These are phyloP conservation scores for Trypanosoma vivax DNA, from an alignment of 208 protist genomes.

Conservation along the genomic window DNA sequence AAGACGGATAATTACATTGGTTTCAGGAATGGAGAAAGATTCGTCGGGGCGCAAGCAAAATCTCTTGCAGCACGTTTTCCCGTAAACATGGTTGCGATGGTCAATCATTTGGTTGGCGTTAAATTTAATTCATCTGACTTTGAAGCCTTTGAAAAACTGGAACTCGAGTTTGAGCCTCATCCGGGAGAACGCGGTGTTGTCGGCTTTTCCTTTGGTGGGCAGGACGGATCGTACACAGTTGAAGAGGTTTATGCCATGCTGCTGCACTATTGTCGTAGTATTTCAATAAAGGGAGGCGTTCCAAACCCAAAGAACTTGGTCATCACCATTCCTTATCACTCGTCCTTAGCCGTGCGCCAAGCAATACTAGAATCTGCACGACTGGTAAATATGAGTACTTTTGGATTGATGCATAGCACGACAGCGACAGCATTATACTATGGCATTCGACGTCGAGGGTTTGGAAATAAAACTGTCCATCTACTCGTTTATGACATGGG, in stretches of 20 bases:
- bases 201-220: conserved; percentile 38
- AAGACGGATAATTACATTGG: conserved; percentile 91
- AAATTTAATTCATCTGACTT: conserved; percentile 20
- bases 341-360: conserved; percentile 66
- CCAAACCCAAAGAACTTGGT: conserved; percentile 60
- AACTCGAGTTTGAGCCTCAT: conserved; percentile 29
- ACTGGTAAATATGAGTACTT: conserved; percentile 69
- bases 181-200: conserved; percentile 25
- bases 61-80: conserved; percentile 87
- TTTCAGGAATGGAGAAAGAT: conserved; percentile 85
- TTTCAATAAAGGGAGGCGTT: conserved; percentile 46
- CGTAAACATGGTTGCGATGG: conserved; percentile 40
- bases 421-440: conserved; percentile 89
- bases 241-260: conserved; percentile 89
- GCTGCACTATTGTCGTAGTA: conserved; percentile 53
- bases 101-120: conserved; percentile 68
- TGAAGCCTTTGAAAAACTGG: conserved; percentile 29
- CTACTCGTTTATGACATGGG: conserved; percentile 88
- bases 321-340: conserved; percentile 87
- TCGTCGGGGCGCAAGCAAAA: conserved; percentile 84
- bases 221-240: conserved; percentile 51
- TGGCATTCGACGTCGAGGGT: conserved; percentile 70
- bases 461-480: conserved; percentile 58
- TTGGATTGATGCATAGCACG: conserved; percentile 89
- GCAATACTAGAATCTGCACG: conserved; percentile 86